Conservation (phyloP, 148 eudicot species). For the Rhododendron mucronatum region DNA sequence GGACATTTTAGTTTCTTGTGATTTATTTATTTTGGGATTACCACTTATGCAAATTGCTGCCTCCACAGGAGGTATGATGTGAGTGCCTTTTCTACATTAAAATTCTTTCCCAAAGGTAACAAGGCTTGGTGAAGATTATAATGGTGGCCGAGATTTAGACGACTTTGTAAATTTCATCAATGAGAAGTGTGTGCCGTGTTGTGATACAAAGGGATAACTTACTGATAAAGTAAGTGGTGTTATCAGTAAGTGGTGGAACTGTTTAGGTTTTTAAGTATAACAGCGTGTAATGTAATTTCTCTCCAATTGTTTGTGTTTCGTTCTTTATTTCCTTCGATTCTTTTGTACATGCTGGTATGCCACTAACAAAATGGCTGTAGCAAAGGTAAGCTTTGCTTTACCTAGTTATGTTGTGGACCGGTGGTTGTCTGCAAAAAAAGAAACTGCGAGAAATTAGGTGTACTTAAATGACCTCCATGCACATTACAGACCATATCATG, state of each 20-base stretch:
- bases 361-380: constrained; percentile 75
- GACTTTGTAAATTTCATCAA: constrained; percentile 83
- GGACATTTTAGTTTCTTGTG: neutral
- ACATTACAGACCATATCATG: no score
- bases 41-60: constrained; percentile 9
- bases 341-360: constrained; percentile 69
- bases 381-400: constrained; percentile 59
- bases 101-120: constrained; percentile 83
- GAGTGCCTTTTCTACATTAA: constrained; percentile 86
- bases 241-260: constrained; percentile 29
- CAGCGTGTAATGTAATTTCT: neutral
- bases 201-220: constrained; percentile 77
- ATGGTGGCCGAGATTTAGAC: constrained; percentile 76
- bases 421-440: neutral
- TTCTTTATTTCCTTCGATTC: neutral
- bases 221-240: constrained; percentile 51
- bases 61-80: constrained; percentile 79
- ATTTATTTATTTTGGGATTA: neutral
- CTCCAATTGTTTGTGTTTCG: neutral
- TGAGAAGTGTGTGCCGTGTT: constrained; percentile 81
- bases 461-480: no score
- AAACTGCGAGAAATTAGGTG: neutral
- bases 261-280: neutral
- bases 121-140: constrained; percentile 92
- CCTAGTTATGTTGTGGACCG: neutral